These are phyloP conservation scores for Beverwykella pulmonaria DNA, from an alignment of 495 filamentous ascomycete genomes.

Conservation along the genomic window DNA sequence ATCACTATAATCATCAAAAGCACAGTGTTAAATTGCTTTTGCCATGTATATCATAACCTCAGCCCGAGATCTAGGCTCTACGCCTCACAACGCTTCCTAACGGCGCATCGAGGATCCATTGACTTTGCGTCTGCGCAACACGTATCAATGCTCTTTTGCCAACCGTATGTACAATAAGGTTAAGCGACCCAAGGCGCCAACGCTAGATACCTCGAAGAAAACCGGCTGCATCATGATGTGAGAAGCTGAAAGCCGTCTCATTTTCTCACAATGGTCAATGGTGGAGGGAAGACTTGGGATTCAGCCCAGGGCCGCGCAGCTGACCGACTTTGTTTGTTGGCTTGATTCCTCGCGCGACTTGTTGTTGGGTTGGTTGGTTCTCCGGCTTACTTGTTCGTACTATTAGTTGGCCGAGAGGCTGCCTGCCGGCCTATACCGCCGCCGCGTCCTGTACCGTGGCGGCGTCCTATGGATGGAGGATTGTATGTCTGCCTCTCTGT, in stretches of 20 bases:
- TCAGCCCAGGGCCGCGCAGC: constrained; percentile 14
- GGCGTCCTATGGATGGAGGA: no score
- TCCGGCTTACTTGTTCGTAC: not conserved
- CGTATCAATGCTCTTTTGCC: no score
- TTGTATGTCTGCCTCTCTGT: no score
- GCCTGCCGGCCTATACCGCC: not conserved
- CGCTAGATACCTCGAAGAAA: no score
- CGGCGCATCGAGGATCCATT: not conserved
- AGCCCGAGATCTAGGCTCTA: no score
- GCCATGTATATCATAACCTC: no score
- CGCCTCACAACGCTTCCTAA: not conserved
- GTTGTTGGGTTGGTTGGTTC: not conserved
- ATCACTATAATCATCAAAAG: no score
- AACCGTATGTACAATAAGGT: not conserved
- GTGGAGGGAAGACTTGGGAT: constrained; percentile 10
- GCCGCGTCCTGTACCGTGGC: not conserved
- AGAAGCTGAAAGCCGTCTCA: not conserved
- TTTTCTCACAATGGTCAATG: not conserved
- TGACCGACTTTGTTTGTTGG: not conserved
- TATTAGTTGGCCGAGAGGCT: no score
- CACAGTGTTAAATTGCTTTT: no score
- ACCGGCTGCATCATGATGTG: not conserved
- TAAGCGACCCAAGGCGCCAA: no score
- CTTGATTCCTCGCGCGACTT: not conserved
- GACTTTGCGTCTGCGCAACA: no score